Evolutionary conservation across 148 eudicot species (phyloP).

Genomic region (Selenicereus undatus): DNA sequence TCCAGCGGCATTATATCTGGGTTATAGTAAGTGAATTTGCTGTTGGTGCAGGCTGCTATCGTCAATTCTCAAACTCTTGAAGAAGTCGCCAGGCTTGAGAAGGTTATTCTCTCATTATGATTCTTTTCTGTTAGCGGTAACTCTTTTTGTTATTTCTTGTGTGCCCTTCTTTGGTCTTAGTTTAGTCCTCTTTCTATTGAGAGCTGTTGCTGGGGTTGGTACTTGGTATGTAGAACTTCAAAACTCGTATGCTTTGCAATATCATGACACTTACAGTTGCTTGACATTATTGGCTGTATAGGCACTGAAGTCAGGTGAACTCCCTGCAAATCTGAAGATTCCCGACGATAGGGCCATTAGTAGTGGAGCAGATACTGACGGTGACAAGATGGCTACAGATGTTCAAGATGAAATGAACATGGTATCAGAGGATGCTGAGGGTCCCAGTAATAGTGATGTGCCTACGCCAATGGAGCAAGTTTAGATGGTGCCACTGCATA

Average conservation of each 20-base stretch:
- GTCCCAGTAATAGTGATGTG: constrained; percentile 20
- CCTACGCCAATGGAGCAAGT: constrained; percentile 28
- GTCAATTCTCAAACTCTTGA: constrained; percentile 97
- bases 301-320: constrained; percentile 83
- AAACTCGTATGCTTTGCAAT: background rate
- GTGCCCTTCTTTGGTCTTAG: background rate
- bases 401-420: constrained; percentile 35
- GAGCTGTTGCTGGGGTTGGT: background rate
- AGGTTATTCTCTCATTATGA: constrained; percentile 44
- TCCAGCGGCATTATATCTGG: background rate
- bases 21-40: background rate
- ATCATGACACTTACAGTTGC: constrained; percentile 13
- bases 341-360: constrained; percentile 33
- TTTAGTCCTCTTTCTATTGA: background rate
- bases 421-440: constrained; percentile 30
- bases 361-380: constrained; percentile 30
- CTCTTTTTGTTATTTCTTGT: background rate
- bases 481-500: constrained; percentile 4
- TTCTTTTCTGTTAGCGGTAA: background rate
- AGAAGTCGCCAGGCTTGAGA: constrained; percentile 97
- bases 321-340: constrained; percentile 75
- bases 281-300: constrained; percentile 22
- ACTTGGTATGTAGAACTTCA: background rate
- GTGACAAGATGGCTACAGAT: constrained; percentile 60
- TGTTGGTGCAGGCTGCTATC: constrained; percentile 82